Evolutionary conservation across 805 yeast species (phyloP).

Genomic region (Ogataea zsoltii): DNA sequence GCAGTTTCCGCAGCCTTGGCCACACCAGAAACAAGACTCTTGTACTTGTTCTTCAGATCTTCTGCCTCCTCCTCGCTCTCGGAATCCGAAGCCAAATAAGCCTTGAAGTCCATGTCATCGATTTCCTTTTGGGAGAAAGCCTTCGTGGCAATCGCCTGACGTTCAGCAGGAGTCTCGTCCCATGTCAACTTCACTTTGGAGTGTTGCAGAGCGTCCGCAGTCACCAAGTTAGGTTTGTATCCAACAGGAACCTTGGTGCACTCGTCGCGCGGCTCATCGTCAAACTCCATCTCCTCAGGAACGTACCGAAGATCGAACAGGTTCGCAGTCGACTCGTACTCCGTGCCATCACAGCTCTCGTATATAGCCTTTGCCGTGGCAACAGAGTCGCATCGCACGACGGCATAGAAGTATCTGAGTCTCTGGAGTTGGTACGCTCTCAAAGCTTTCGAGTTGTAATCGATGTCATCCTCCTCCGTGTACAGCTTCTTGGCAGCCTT

Average conservation of each 20-base stretch:
- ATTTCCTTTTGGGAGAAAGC: constrained; percentile 87
- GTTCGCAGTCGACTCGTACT: constrained; percentile 93
- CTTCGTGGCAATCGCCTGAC: constrained; percentile 71
- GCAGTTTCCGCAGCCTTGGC: constrained; percentile 14
- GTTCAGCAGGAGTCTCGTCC: constrained; percentile 97
- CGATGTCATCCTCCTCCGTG: constrained; percentile 78
- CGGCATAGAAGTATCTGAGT: constrained; percentile 89
- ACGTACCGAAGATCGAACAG: constrained; percentile 88
- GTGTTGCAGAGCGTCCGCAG: constrained; percentile 94
- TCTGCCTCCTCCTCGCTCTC: constrained; percentile 53
- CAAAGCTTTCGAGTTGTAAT: constrained; percentile 79
- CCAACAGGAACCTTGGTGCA: constrained; percentile 72
- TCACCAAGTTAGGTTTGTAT: constrained; percentile 78
- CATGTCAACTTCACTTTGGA: constrained; percentile 95
- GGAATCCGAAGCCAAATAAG: constrained; percentile 82
- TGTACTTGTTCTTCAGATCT: constrained; percentile 59
- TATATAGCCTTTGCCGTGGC: constrained; percentile 74
- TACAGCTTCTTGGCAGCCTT: constrained; percentile 69
- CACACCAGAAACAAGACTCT: constrained; percentile 44
- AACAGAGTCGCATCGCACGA: constrained; percentile 77
- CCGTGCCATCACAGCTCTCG: constrained; percentile 89
- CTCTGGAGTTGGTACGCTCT: constrained; percentile 92
- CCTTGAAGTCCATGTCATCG: constrained; percentile 88
- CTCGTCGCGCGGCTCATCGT: constrained; percentile 69
- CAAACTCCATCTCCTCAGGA: constrained; percentile 91